Evolutionary conservation across 2,329 filamentous ascomycete genomes (phyloP), one percentile per base, ranked within the genome.

Genomic region (Arthrocladium fulminans): DNA sequence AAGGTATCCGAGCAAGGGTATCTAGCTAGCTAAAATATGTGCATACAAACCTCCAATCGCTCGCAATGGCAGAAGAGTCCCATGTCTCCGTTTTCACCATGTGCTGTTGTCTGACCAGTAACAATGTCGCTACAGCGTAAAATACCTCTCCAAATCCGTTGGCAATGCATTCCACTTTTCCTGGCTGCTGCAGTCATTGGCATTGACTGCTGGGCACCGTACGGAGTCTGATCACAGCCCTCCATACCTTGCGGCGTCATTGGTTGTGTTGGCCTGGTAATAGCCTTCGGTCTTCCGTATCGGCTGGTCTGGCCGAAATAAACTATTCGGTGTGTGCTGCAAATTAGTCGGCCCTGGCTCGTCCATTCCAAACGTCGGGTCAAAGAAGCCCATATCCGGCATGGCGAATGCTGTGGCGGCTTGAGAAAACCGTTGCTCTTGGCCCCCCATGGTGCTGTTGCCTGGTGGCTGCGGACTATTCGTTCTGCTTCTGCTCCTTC

Each of bases 301-400:
- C 7, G 13, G 7, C 27, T 13, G 27, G 13, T 29, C 27, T 7
- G 27, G 27, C n/a, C 17, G 32, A 35, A 15, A 7, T 9, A 35
- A 35, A 35, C 4, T 35, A 15, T 10, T 40, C 6, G 9, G 9
- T n/a, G 37, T 40, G 4, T 7, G 17, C n/a, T 9, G 6, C 4
- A 40, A 6, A n/a, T 22, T 22, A 3, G 9, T 10, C 37, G 6
- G 8, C n/a, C 23, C 15, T 40, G 6, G 8, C 9, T 24, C 9
- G 17, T 24, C 8, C 22, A 40, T 19, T 9, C 19, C 17, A 40
- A 40, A 32, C 12, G n/a, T 44, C n/a, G 17, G 41, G 10, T 32
- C 41, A 19, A 44, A 44, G 41, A 32, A 44, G n/a, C 25, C 25
- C 9, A 44, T 44, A 22, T 44, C 41, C 2, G 41, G 41, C 41